Evolutionary conservation across 805 yeast genomes (phyloP), one percentile per base, ranked within the genome.

Genomic region (Priceomyces haplophilus): DNA sequence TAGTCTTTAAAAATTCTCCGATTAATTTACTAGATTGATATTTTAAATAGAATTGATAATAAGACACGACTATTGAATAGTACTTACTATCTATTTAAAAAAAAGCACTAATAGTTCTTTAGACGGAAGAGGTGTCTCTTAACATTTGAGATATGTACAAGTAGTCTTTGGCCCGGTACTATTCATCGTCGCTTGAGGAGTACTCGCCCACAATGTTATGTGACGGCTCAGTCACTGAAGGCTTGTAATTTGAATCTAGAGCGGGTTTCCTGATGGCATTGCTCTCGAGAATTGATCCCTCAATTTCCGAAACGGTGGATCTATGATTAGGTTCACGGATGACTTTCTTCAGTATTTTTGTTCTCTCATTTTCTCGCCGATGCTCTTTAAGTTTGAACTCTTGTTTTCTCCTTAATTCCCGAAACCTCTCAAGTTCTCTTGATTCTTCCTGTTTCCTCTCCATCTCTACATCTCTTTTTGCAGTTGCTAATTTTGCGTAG

Each of bases 401-500:
- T 34, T 23, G 39, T 34, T 45, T 31, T 37, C 43, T 21, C 40
- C 41, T 35, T 31, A 40, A 29, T 8, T 41, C 37, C 16, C 45
- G 8, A 16, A 30, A 45, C 31, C 45, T 47, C n/a, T 50, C 46
- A 15, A 56, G 27, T 34, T 56, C 63, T 5, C 44, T 50, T 17
- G 49, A 51, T 30, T 61, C 65, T 25, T 51, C 50, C 17, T 54
- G 38, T 37, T 51, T 56, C 13, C 43, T 40, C n/a, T 50, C 49
- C 41, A 42, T 46, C 23, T 57, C 59, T 10, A 45, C 48, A 24
- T 42, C 48, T 23, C 38, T 45, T 13, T 58, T 62, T 15, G 53
- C 38, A 15, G 55, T 49, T 19, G 47, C 41, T 32, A 66, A 48
- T 37, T 54, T 45, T 3, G 57, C 57, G 42, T 71, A 74, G 42